Base-by-base conservation (phyloP, 176 grass and related monocot genomes). In the Eragrostis curvula region DNA sequence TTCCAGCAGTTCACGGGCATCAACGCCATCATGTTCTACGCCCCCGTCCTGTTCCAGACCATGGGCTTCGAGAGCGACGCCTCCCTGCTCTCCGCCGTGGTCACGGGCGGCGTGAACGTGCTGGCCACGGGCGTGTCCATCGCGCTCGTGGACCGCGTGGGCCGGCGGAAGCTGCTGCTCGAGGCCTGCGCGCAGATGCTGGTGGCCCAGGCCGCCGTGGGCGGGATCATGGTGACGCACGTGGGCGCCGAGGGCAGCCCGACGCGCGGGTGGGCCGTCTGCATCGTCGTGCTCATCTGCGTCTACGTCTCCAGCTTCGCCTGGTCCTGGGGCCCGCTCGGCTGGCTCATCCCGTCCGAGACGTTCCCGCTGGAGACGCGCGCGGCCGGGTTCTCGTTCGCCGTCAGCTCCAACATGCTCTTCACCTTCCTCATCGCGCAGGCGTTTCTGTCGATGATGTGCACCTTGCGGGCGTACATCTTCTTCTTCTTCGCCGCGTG, bases 11-110 rank as follows among this genome's bases (percentile, higher is more conserved):
- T 94, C 84, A 91, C 92, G 2, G 92, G 92, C 14, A 94, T 94
- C 71, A 94, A 91, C 63, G 92, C 92, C 23, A 81, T 94, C 71
- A 94, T 94, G 92, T 91, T 94, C 74, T 94, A 94, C 43, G 92
- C 89, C 7, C 92, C 92, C 0, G 92, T 94, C 3, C 81, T 94
- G 21, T 94, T 94, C 75, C 89, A 91, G 71, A 94, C 92, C 16
- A 88, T 94, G 71, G 92, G 92, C 0, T 82, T 94, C 72, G 63
- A 40, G 44, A 79, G 36, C n/a, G 76, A 87, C 59, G 82, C 58
- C 14, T 87, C 92, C 0, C 82, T 94, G 7, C 81, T 91, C 11
- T 94, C 89, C 3, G 83, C 89, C 11, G 89, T 86, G 8, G 80
- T 94, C 13, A 88, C 85, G 9, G 92, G 89, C 68, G 16, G 64